Conservation (phyloP, 2,329 filamentous ascomycete species). For the Ciborinia camelliae region DNA sequence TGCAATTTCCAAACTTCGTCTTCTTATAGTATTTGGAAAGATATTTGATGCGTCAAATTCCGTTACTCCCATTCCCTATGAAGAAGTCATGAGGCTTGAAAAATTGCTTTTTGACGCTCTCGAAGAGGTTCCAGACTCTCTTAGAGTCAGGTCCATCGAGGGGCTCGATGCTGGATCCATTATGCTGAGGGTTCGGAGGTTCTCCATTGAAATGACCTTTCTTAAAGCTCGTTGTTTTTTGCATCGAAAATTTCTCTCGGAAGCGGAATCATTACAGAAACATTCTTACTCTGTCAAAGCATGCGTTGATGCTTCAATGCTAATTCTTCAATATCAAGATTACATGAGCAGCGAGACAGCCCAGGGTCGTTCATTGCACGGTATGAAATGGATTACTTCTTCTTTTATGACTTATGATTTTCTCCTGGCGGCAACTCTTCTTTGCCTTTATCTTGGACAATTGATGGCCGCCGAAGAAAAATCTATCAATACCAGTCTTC, state of each 20-base stretch:
- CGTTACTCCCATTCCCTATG: conserved; percentile 46
- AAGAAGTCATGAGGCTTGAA: conserved; percentile 50
- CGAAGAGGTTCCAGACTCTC: conserved; percentile 44
- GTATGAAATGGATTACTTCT: conserved; percentile 27
- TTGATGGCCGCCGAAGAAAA: conserved; percentile 15
- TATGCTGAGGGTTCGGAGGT: conserved; percentile 47
- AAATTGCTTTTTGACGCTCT: conserved; percentile 45
- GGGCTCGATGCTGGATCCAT: conserved; percentile 48
- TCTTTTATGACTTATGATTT: conserved; percentile 30
- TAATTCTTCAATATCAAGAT: conserved; percentile 47
- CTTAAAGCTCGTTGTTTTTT: conserved; percentile 31
- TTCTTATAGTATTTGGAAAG: conserved; percentile 49
- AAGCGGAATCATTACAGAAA: conserved; percentile 44
- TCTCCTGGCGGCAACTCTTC: conserved; percentile 31
- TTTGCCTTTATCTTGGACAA: conserved; percentile 31
- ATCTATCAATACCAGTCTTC: neutral
- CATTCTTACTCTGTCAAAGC: conserved; percentile 51
- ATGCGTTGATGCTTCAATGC: conserved; percentile 50
- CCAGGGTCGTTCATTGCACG: conserved; percentile 17
- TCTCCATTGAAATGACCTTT: conserved; percentile 33
- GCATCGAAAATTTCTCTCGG: conserved; percentile 36
- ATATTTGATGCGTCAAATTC: conserved; percentile 52
- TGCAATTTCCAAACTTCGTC: conserved; percentile 48
- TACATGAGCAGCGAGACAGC: conserved; percentile 23
- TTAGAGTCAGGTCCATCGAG: conserved; percentile 47